Conservation (phyloP, 1,139 yeast genomes). For the Geotrichum klebahnii region DNA sequence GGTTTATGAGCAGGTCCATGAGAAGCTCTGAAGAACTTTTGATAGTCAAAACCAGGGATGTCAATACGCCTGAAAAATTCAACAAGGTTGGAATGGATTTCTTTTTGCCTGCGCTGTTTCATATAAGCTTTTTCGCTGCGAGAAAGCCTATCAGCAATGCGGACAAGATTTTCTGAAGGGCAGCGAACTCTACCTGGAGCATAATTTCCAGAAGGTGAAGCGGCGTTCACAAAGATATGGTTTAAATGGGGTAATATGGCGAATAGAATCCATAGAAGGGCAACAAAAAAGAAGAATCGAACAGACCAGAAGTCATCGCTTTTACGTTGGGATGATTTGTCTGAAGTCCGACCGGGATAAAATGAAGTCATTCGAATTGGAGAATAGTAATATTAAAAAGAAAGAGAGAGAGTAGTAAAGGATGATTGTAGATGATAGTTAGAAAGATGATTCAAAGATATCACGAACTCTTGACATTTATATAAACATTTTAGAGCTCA, state of each 20-base stretch:
- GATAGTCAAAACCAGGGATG: conserved; percentile 17
- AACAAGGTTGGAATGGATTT: conserved; percentile 3
- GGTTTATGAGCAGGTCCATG: background rate
- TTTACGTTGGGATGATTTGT: too few relatives aligned
- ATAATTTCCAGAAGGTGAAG: conserved; percentile 21
- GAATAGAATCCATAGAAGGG: background rate
- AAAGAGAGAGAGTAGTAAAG: too few relatives aligned
- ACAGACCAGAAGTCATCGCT: too few relatives aligned
- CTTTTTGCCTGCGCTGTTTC: conserved; percentile 13
- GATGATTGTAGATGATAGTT: too few relatives aligned
- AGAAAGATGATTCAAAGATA: too few relatives aligned
- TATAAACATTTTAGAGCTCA: too few relatives aligned
- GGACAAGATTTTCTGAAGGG: conserved; percentile 24
- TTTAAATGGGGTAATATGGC: background rate
- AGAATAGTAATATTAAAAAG: too few relatives aligned
- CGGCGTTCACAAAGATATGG: background rate
- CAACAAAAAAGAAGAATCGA: background rate
- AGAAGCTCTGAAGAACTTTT: conserved; percentile 7
- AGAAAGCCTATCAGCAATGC: conserved; percentile 28
- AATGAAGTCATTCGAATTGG: too few relatives aligned
- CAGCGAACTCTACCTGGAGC: conserved; percentile 28
- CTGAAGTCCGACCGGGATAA: too few relatives aligned
- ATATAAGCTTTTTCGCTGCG: conserved; percentile 25
- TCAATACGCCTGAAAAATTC: conserved; percentile 9
- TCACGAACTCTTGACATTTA: too few relatives aligned